Conservation (phyloP, 257 asterid species). For the Jacaranda mimosifolia region DNA sequence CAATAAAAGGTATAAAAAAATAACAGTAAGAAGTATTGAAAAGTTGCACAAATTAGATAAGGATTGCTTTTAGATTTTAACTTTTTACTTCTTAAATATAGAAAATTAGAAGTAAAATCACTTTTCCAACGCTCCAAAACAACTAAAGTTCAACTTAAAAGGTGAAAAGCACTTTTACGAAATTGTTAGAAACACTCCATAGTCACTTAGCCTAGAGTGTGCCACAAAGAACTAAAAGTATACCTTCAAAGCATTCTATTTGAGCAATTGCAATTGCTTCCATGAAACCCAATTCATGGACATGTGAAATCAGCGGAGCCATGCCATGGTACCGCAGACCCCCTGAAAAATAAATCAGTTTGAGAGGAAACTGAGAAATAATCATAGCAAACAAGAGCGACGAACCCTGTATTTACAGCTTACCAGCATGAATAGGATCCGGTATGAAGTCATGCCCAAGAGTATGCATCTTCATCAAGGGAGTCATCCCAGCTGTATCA, state of each 20-base stretch:
- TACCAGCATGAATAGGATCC: conserved; percentile 93
- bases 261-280: conserved; percentile 87
- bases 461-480: conserved; percentile 97
- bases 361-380: neutral
- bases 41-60: too few relatives aligned
- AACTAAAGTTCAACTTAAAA: too few relatives aligned
- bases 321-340: conserved; percentile 96
- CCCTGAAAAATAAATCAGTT: conserved; percentile 49
- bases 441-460: conserved; percentile 97
- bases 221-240: neutral
- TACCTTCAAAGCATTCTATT: conserved; percentile 90
- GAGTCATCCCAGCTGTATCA: conserved; percentile 96
- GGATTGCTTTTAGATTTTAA: too few relatives aligned
- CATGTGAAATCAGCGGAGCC: conserved; percentile 94
- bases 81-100: too few relatives aligned
- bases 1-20: too few relatives aligned
- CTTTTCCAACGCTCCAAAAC: too few relatives aligned
- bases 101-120: too few relatives aligned
- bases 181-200: neutral
- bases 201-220: neutral
- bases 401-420: neutral
- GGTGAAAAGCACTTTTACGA: too few relatives aligned
- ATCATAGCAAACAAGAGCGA: neutral
- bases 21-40: too few relatives aligned
- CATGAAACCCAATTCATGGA: conserved; percentile 77